Evolutionary conservation across 169 alveolate species (phyloP), one percentile per base, ranked within the genome.

Genomic region (Miamiensis avidus): DNA sequence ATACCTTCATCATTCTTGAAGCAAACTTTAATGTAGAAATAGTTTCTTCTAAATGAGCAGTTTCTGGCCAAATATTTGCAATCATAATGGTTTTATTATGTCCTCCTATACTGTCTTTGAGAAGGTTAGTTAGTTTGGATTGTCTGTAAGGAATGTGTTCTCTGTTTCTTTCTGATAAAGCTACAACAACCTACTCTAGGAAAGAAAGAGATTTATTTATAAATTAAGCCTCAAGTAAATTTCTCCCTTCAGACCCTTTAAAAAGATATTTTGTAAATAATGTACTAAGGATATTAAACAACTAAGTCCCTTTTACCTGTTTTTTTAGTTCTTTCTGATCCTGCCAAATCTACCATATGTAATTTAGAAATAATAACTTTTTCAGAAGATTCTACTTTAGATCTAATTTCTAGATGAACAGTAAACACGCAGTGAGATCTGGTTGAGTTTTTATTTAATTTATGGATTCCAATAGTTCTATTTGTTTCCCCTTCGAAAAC

Each of bases 281-380:
- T 49, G 20, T 11, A 11, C 69, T 49, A 4, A 49, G 26, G 4
- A 11, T 11, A 49, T 11, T 49, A 11, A 11, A 49, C 69, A 11
- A 11, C 20, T 49, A 49, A 11, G 20, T 49, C 4, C 4, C 4
- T 49, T 49, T 0, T 77, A 79, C 84, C 90, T 6, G 99, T 97
- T 88, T 97, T 97, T 85, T 97, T 97, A 26, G 98, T 93, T 86
- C 99, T 94, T 85, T 98, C 99, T 72, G 98, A 93, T 33, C 99
- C 99, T 0, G 99, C 99, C 34, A 98, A 91, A 88, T 98, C 99
- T 29, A 98, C 99, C 49, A 98, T 84, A 85, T 98, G 97, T 75
- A 98, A 84, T 87, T 97, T 97, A 25, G 97, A 91, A 78, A 74
- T 78, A 31, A 91, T 89, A 26, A 97, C 98, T 90, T 96, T 95